phyloP scores from a whole-genome alignment of 495 filamentous ascomycete species.

The Polyplosphaeria fusca region DNA sequence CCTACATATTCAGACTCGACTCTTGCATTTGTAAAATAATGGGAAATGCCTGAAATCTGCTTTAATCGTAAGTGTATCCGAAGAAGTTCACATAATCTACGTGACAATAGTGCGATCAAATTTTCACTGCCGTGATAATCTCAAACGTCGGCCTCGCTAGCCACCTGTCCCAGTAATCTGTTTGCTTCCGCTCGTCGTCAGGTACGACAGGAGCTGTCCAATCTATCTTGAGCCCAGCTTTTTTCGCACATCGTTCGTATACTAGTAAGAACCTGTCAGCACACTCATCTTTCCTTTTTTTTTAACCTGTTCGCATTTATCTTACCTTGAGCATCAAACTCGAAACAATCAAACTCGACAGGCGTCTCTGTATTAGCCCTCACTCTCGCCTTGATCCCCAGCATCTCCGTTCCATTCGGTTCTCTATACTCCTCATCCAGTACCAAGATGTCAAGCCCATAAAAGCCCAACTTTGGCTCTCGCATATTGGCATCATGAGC shows the following conservation, averaged over 20 bases:
- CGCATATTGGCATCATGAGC: slow-evolving; percentile 6
- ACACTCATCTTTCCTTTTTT: no score
- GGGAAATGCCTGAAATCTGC: no score
- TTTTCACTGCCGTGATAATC: slow-evolving; percentile 3
- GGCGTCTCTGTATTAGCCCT: slow-evolving; percentile 1
- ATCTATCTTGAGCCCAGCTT: slow-evolving; percentile 19
- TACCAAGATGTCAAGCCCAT: slow-evolving; percentile 14
- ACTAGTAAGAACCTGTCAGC: no score
- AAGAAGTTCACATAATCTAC: no score
- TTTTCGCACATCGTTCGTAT: slow-evolving; percentile 21
- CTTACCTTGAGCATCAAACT: slow-evolving; percentile 9
- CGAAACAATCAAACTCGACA: slow-evolving; percentile 20
- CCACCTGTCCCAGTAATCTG: slow-evolving; percentile 20
- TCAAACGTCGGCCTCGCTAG: slow-evolving; percentile 18
- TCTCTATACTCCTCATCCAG: slow-evolving; percentile 8
- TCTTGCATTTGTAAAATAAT: no score
- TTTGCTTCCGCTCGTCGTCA: slow-evolving; percentile 20
- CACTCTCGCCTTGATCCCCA: slow-evolving; percentile 20
- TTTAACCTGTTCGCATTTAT: no score
- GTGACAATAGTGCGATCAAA: no score
- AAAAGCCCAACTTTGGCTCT: slow-evolving; percentile 12
- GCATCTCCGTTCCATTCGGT: not conserved
- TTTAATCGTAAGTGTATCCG: no score
- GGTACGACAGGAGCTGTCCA: slow-evolving; percentile 17
- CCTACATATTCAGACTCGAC: no score